phyloP scores from a whole-genome alignment of 2,329 filamentous ascomycete genomes.

The Ophiocordyceps camponoti-rufipedis region DNA sequence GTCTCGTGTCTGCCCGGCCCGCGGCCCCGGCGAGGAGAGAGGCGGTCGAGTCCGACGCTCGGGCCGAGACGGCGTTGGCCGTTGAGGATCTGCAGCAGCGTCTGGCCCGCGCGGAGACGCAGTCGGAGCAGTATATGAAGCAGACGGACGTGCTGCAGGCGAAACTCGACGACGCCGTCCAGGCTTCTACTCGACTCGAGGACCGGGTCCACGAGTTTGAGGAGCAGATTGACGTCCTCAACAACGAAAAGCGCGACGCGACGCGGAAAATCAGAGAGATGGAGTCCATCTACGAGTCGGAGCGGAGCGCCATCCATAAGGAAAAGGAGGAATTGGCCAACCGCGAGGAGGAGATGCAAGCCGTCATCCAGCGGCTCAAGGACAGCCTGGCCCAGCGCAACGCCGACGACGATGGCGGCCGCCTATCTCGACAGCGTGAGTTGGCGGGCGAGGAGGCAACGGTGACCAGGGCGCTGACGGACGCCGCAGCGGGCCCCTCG shows the following conservation, averaged over 20 bases:
- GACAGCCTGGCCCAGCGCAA: conserved; percentile 69
- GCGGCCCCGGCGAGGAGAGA: conserved; percentile 40
- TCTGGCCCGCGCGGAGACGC: conserved; percentile 60
- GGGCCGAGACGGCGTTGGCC: conserved; percentile 60
- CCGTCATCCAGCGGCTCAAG: conserved; percentile 79
- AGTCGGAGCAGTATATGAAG: conserved; percentile 64
- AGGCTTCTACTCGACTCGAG: conserved; percentile 73
- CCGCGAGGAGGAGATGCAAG: conserved; percentile 78
- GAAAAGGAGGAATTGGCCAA: conserved; percentile 80
- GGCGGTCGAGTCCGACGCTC: conserved; percentile 48
- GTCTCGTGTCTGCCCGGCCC: conserved; percentile 52
- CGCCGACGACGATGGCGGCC: conserved; percentile 35
- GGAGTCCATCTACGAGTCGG: conserved; percentile 81
- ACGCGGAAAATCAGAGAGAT: conserved; percentile 75
- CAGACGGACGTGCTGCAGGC: conserved; percentile 72
- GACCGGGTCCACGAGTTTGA: conserved; percentile 77
- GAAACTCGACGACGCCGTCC: conserved; percentile 66
- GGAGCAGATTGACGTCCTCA: conserved; percentile 61
- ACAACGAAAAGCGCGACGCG: conserved; percentile 71
- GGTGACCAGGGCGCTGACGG: conserved; percentile 5
- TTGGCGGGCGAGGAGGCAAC: background rate
- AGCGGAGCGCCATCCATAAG: conserved; percentile 70
- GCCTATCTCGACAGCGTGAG: conserved; percentile 40
- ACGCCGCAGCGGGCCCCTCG: conserved; percentile 24
- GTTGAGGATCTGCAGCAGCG: conserved; percentile 75